Evolutionary conservation across 257 asterid genomes (phyloP).

Genomic region (Thymus mandschuricus): DNA sequence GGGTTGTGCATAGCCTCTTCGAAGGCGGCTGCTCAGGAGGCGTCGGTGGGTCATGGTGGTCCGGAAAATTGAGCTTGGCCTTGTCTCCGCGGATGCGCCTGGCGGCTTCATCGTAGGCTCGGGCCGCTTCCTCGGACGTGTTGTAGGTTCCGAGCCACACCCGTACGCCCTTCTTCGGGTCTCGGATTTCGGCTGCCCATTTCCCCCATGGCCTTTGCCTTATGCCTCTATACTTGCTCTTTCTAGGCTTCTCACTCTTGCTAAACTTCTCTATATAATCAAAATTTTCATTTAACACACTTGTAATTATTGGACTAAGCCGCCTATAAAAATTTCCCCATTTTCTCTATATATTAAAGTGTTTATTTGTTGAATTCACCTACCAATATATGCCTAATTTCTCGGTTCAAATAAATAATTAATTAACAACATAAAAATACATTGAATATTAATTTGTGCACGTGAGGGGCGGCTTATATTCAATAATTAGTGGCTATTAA

Average conservation of each 20-base stretch:
- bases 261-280: conserved; percentile 32
- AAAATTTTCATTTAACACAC: background rate
- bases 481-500: background rate
- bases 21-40: conserved; percentile 37
- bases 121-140: conserved; percentile 76
- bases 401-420: background rate
- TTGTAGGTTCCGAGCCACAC: conserved; percentile 87
- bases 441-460: background rate
- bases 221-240: conserved; percentile 75
- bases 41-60: conserved; percentile 29
- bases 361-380: background rate
- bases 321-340: background rate
- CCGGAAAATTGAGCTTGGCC: conserved; percentile 82
- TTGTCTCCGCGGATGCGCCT: conserved; percentile 74
- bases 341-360: background rate
- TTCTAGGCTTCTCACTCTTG: conserved; percentile 52
- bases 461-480: background rate
- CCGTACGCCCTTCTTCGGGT: conserved; percentile 67
- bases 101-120: conserved; percentile 81
- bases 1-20: conserved; percentile 40
- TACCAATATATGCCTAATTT: background rate
- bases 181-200: conserved; percentile 96
- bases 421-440: background rate
- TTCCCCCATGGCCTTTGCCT: conserved; percentile 94
- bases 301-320: background rate